Evolutionary conservation across 108 stramenopile genomes (phyloP).

Genomic region (Nitzschia sp.): DNA sequence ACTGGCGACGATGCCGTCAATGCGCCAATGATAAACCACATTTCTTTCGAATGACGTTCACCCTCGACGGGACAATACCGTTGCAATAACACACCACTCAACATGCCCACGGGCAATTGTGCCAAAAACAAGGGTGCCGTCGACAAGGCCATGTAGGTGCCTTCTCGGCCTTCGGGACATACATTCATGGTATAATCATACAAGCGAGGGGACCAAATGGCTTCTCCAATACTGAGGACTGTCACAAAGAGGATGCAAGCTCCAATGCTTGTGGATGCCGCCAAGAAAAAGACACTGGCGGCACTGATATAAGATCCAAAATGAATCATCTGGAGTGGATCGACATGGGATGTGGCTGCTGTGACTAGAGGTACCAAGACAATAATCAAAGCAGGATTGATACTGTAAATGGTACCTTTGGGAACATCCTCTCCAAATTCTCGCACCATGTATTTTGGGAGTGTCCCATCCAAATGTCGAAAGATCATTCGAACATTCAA

Average conservation of each 20-base stretch:
- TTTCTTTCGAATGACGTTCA: constrained; percentile 56
- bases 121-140: constrained; percentile 82
- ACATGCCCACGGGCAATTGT: constrained; percentile 77
- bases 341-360: constrained; percentile 63
- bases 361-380: constrained; percentile 75
- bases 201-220: constrained; percentile 77
- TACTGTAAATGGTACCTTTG: constrained; percentile 77
- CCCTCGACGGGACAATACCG: constrained; percentile 66
- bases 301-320: constrained; percentile 75
- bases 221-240: constrained; percentile 78
- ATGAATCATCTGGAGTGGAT: constrained; percentile 79
- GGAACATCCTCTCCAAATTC: constrained; percentile 74
- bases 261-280: constrained; percentile 58
- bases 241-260: constrained; percentile 72
- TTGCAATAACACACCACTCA: constrained; percentile 71
- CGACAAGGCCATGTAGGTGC: constrained; percentile 81
- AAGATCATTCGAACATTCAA: constrained; percentile 86
- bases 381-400: constrained; percentile 84
- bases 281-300: constrained; percentile 70
- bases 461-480: constrained; percentile 83
- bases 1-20: constrained; percentile 63
- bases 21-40: constrained; percentile 83
- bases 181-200: constrained; percentile 83
- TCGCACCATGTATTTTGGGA: constrained; percentile 84
- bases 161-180: constrained; percentile 74